phyloP scores from a whole-genome alignment of 192 early-diverging fungal species.

The Backusella morwellensis region DNA sequence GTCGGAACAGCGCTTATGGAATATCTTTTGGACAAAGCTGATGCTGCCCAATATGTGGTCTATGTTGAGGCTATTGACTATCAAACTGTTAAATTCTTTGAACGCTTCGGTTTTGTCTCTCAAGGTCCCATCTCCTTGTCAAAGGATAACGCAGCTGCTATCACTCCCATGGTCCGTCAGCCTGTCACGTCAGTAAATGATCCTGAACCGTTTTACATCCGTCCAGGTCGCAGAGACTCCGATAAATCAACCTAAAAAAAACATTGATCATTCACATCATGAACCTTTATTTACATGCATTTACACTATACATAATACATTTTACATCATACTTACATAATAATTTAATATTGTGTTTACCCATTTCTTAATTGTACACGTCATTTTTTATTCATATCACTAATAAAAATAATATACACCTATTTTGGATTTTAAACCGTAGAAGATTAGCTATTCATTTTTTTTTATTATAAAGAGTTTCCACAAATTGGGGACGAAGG shows the following conservation, averaged over 20 bases:
- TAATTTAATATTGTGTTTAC: not conserved
- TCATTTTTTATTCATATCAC: not conserved
- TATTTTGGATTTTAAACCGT: not conserved
- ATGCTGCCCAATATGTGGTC: slow-evolving; percentile 22
- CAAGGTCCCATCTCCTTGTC: not conserved
- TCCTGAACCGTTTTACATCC: slow-evolving; percentile 17
- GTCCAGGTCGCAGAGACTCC: slow-evolving; percentile 27
- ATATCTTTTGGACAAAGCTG: slow-evolving; percentile 24
- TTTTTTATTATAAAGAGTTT: not conserved
- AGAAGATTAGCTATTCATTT: not conserved
- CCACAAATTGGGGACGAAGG: not conserved
- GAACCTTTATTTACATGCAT: not conserved
- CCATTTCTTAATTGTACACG: not conserved
- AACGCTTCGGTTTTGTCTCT: slow-evolving; percentile 25
- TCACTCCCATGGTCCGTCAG: slow-evolving; percentile 28
- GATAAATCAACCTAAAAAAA: slow-evolving; percentile 19
- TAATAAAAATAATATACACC: not conserved
- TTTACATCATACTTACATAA: not conserved
- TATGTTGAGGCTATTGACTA: slow-evolving; percentile 22
- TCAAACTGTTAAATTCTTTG: slow-evolving; percentile 27
- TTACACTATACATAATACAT: not conserved
- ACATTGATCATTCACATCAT: not conserved
- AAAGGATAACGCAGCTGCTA: not conserved
- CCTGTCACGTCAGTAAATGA: not conserved
- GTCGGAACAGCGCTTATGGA: slow-evolving; percentile 26